Percentiles rank a stretch among this genome's conserved stretches.
phyloP scores from a whole-genome alignment of 1,139 yeast species.

The Nakaseomyces nivariensis region DNA sequence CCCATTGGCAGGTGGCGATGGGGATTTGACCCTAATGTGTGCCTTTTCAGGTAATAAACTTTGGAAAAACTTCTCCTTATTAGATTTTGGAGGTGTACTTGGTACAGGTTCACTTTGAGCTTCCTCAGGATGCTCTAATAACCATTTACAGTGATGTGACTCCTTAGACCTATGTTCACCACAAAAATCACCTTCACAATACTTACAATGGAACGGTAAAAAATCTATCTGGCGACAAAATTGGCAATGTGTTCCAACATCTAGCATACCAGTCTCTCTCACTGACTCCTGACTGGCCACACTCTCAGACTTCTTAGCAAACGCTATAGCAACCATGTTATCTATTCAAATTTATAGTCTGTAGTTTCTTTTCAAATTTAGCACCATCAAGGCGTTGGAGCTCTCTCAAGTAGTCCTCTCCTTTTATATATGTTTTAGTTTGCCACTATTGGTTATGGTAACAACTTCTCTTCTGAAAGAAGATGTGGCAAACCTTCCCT shows the following conservation, averaged over 20 bases:
- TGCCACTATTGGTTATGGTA: too few species aligned
- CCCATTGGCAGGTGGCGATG: slow-evolving; percentile 6
- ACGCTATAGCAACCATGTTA: neutral
- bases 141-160: slow-evolving; percentile 36
- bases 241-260: slow-evolving; percentile 59
- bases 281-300: neutral
- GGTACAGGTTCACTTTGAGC: slow-evolving; percentile 14
- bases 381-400: too few species aligned
- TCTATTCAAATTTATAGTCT: neutral
- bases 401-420: neutral
- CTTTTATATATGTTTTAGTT: neutral
- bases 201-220: slow-evolving; percentile 55
- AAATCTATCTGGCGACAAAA: slow-evolving; percentile 59
- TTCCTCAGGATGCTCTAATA: slow-evolving; percentile 11
- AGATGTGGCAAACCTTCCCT: neutral
- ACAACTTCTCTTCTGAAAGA: neutral
- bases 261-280: slow-evolving; percentile 40
- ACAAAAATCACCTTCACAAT: slow-evolving; percentile 49
- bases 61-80: slow-evolving; percentile 24
- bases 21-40: slow-evolving; percentile 33
- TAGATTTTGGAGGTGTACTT: slow-evolving; percentile 11
- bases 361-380: neutral
- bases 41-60: slow-evolving; percentile 50
- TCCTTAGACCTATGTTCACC: slow-evolving; percentile 44
- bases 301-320: slow-evolving; percentile 1